Conservation (phyloP, 1,284 basidiomycete species). For the Omphalotus olearius region DNA sequence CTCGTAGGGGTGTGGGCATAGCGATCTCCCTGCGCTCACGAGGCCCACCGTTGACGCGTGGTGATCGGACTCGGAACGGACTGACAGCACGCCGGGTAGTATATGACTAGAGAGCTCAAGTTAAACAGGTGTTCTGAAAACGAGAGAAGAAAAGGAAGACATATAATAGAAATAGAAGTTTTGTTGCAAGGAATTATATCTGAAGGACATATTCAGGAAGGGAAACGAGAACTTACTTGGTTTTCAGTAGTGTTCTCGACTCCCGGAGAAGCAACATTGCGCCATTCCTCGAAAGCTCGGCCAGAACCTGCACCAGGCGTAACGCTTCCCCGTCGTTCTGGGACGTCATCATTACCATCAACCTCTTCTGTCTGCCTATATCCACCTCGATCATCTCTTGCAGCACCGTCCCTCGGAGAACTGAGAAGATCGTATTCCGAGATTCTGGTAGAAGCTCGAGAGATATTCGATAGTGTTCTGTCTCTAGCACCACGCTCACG, state of each 20-base stretch:
- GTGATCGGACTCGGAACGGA: constrained; percentile 10
- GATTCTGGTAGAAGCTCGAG: constrained; percentile 9
- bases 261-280: background rate
- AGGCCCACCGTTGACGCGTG: constrained; percentile 14
- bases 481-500: background rate
- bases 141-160: constrained; percentile 1
- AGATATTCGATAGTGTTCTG: constrained; percentile 3
- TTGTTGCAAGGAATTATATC: background rate
- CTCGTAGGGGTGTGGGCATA: constrained; percentile 7
- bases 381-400: background rate
- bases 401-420: background rate
- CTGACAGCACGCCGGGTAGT: constrained; percentile 3
- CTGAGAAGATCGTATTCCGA: constrained; percentile 12
- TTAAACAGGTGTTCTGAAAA: background rate
- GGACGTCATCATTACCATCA: background rate
- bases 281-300: constrained; percentile 6
- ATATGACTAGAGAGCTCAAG: background rate
- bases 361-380: background rate
- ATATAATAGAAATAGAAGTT: background rate
- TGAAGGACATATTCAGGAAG: no score
- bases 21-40: constrained; percentile 7
- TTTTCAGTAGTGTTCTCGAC: background rate
- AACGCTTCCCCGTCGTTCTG: background rate
- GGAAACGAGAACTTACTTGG: constrained; percentile 6
- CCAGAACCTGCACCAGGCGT: background rate